These are phyloP conservation scores for Echria macrotheca DNA, from an alignment of 495 filamentous ascomycete species.

Conservation along the genomic window DNA sequence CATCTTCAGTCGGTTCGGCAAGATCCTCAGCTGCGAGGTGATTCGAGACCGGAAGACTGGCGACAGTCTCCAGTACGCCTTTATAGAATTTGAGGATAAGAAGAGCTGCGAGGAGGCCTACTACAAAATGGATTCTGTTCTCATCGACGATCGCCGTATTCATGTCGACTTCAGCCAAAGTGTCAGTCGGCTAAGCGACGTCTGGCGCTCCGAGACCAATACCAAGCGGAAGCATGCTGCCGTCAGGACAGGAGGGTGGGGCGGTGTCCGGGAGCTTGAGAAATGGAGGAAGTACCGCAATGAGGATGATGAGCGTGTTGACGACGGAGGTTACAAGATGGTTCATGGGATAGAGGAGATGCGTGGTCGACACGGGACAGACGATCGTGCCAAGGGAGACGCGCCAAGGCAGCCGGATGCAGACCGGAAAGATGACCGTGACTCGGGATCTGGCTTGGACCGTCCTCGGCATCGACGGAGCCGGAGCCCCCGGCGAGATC, in stretches of 20 bases:
- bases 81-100: slow-evolving; percentile 93
- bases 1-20: slow-evolving; percentile 96
- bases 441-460: background rate
- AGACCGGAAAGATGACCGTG: slow-evolving; percentile 9
- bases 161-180: slow-evolving; percentile 99
- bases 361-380: slow-evolving; percentile 38
- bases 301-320: slow-evolving; percentile 47
- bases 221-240: slow-evolving; percentile 60
- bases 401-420: slow-evolving; percentile 6
- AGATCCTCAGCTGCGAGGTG: slow-evolving; percentile 91
- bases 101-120: slow-evolving; percentile 92
- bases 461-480: slow-evolving; percentile 23
- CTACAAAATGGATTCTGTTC: slow-evolving; percentile 94
- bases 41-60: slow-evolving; percentile 92
- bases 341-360: slow-evolving; percentile 75
- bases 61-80: slow-evolving; percentile 94
- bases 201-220: slow-evolving; percentile 85
- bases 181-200: slow-evolving; percentile 84
- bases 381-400: slow-evolving; percentile 7
- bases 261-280: slow-evolving; percentile 79
- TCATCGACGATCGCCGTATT: slow-evolving; percentile 96
- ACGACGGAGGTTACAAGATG: slow-evolving; percentile 62
- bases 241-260: slow-evolving; percentile 76
- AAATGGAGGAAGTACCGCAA: slow-evolving; percentile 85
- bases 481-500: slow-evolving; percentile 35